These are phyloP conservation scores for Hibiscus syriacus DNA, from an alignment of 345 rosid species.

Conservation along the genomic window DNA sequence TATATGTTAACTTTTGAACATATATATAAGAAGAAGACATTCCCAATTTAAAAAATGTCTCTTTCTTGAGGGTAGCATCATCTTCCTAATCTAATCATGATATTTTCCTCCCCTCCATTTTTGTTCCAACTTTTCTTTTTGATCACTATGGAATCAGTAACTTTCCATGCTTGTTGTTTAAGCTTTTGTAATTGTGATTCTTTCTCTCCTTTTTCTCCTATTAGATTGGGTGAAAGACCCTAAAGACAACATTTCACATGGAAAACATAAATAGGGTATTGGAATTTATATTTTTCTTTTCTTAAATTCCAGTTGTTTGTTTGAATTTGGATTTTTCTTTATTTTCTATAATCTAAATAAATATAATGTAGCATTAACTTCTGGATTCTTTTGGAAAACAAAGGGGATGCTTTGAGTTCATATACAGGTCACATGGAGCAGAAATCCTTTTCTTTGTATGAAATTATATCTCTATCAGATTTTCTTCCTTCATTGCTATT, in stretches of 20 bases:
- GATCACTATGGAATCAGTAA: slow-evolving; percentile 24
- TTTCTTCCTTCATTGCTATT: slow-evolving; percentile 6
- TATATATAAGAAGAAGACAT: not conserved
- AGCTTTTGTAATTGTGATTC: slow-evolving; percentile 23
- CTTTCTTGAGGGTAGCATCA: slow-evolving; percentile 8
- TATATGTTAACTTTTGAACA: not conserved
- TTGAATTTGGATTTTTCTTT: slow-evolving; percentile 10
- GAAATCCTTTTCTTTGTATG: slow-evolving; percentile 17
- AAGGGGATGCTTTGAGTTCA: slow-evolving; percentile 7
- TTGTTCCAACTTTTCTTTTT: slow-evolving; percentile 15
- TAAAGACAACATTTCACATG: slow-evolving; percentile 18
- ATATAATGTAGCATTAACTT: slow-evolving; percentile 7
- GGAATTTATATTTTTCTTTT: slow-evolving; percentile 9
- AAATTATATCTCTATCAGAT: slow-evolving; percentile 14
- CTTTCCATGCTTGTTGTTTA: slow-evolving; percentile 21
- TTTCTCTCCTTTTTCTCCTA: not conserved
- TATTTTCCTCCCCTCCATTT: slow-evolving; percentile 1
- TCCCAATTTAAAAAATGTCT: slow-evolving; percentile 1
- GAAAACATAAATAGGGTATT: slow-evolving; percentile 13
- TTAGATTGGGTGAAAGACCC: not conserved
- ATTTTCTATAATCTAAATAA: slow-evolving; percentile 13
- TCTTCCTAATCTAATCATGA: slow-evolving; percentile 13
- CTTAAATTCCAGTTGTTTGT: not conserved
- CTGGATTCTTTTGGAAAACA: slow-evolving; percentile 12
- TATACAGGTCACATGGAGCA: slow-evolving; percentile 29